A percentile compares a stretch with the other conserved stretches of the same genome.
Evolutionary conservation across 2,329 filamentous ascomycete genomes (phyloP).

Genomic region (Ustilaginoidea virens): DNA sequence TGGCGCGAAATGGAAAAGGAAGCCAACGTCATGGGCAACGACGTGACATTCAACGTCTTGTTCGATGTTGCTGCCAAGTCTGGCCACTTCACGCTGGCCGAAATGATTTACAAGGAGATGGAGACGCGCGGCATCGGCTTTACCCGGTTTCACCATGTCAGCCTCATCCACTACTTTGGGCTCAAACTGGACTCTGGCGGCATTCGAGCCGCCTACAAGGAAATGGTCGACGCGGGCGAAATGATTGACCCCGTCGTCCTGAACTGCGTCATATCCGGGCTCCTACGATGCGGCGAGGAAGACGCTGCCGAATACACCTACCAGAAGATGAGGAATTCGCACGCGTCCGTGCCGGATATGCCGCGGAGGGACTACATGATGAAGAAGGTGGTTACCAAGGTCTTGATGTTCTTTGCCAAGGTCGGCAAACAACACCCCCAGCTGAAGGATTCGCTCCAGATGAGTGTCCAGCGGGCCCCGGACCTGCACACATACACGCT

Average conservation of each 20-base stretch:
- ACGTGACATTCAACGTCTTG: conserved; percentile 84
- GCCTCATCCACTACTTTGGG: conserved; percentile 72
- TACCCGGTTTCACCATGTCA: conserved; percentile 69
- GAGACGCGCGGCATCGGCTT: conserved; percentile 47
- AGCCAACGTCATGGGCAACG: conserved; percentile 47
- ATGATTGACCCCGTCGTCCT: conserved; percentile 77
- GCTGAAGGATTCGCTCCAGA: conserved; percentile 40
- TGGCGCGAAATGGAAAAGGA: conserved; percentile 85
- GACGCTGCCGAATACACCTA: conserved; percentile 69
- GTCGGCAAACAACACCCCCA: conserved; percentile 39
- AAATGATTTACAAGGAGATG: conserved; percentile 79
- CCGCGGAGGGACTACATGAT: conserved; percentile 30
- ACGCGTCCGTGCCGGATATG: conserved; percentile 23
- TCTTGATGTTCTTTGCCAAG: conserved; percentile 41
- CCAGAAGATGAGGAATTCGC: conserved; percentile 59
- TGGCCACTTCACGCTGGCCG: conserved; percentile 68
- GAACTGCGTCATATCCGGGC: conserved; percentile 70
- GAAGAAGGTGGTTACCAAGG: conserved; percentile 34
- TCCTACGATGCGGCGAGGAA: conserved; percentile 64
- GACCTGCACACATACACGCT: conserved; percentile 68
- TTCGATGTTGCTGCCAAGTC: conserved; percentile 81
- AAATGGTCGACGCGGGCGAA: conserved; percentile 73
- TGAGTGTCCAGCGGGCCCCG: conserved; percentile 50
- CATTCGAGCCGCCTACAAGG: conserved; percentile 61
- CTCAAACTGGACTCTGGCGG: conserved; percentile 57